These are phyloP conservation scores for Penicillium sp. DNA, from an alignment of 2,329 filamentous ascomycete species.

Conservation along the genomic window DNA sequence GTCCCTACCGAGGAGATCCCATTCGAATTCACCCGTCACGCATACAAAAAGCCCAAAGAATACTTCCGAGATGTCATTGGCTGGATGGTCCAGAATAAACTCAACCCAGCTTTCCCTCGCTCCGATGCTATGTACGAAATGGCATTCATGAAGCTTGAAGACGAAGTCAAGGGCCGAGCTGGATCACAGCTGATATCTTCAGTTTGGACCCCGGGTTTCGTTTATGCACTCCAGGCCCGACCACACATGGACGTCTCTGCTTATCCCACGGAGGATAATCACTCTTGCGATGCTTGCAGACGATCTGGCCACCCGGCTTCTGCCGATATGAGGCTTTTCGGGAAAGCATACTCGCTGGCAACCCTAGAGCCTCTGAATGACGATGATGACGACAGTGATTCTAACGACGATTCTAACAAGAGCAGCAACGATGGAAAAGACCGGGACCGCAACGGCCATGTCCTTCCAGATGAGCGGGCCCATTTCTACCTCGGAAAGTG, in stretches of 20 bases:
- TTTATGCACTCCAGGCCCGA: conserved; percentile 64
- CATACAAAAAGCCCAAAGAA: conserved; percentile 68
- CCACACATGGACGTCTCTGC: conserved; percentile 60
- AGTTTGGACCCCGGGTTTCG: conserved; percentile 69
- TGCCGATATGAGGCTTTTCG: conserved; percentile 63
- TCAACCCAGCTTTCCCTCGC: conserved; percentile 70
- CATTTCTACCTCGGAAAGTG: conserved; percentile 58
- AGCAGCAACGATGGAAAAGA: conserved; percentile 35
- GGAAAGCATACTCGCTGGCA: conserved; percentile 65
- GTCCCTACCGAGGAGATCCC: conserved; percentile 63
- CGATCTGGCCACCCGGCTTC: conserved; percentile 68
- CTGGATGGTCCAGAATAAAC: conserved; percentile 78
- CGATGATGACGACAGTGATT: conserved; percentile 47
- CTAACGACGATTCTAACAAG: conserved; percentile 33
- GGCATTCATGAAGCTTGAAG: conserved; percentile 71
- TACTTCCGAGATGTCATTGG: conserved; percentile 74
- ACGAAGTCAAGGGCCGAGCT: conserved; percentile 68
- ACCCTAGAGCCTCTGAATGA: conserved; percentile 65
- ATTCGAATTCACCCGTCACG: conserved; percentile 67
- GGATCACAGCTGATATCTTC: conserved; percentile 72
- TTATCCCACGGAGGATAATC: conserved; percentile 46
- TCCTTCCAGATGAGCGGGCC: conserved; percentile 46
- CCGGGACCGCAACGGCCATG: conserved; percentile 48
- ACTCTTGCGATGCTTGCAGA: conserved; percentile 71
- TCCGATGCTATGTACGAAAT: conserved; percentile 66